Evolutionary conservation across 305 asterid species (phyloP).

Genomic region (Ruellia speciosa): DNA sequence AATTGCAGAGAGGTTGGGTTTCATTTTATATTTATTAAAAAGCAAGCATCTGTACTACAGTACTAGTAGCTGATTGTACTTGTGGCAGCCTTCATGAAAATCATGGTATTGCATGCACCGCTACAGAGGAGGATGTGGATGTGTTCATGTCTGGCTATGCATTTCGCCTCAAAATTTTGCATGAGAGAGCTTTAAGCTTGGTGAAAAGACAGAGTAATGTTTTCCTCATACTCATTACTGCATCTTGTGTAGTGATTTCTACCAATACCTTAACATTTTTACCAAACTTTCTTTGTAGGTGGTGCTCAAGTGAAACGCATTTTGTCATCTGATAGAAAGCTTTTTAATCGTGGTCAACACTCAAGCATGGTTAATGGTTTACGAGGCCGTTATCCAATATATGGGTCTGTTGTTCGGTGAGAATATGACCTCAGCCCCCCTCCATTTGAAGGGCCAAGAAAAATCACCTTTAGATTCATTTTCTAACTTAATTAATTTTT

Average conservation of each 20-base stretch:
- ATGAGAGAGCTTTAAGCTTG: constrained; percentile 79
- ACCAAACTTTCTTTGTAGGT: constrained; percentile 31
- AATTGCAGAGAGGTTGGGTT: constrained; percentile 81
- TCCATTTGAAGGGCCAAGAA: constrained; percentile 6
- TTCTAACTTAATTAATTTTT: constrained; percentile 5
- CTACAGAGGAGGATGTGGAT: constrained; percentile 85
- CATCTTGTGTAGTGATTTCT: constrained; percentile 17
- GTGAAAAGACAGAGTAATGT: constrained; percentile 47
- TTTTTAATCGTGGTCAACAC: constrained; percentile 72
- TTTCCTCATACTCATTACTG: constrained; percentile 15
- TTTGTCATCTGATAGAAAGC: constrained; percentile 56
- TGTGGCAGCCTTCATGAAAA: constrained; percentile 66
- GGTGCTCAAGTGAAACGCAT: constrained; percentile 48
- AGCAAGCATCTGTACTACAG: constrained; percentile 12
- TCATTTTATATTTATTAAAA: constrained; percentile 21
- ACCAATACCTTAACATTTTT: constrained; percentile 1
- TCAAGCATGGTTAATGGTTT: constrained; percentile 86
- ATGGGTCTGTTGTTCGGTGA: constrained; percentile 83
- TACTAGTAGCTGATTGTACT: constrained; percentile 23
- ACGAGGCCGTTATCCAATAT: constrained; percentile 76
- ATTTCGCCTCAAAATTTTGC: constrained; percentile 86
- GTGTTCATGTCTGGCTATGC: constrained; percentile 86
- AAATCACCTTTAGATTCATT: neutral
- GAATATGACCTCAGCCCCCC: constrained; percentile 19
- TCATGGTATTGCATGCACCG: constrained; percentile 55